phyloP scores from a whole-genome alignment of 495 filamentous ascomycete species.

The Jackrogersella minutella region DNA sequence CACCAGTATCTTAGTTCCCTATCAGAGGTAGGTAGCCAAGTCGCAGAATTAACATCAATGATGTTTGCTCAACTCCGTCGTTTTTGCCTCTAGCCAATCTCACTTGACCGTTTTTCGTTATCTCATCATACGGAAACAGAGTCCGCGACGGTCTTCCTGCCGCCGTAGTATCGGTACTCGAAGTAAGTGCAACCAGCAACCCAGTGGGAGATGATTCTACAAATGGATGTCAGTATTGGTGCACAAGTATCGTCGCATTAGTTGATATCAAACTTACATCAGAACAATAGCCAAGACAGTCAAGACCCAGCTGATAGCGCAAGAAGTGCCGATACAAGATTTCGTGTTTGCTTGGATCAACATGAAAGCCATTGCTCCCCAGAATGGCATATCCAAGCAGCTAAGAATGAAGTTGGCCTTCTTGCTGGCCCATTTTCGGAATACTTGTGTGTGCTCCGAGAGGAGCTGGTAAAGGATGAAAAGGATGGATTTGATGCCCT shows the following conservation, averaged over 20 bases:
- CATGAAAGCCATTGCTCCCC: conserved; percentile 46
- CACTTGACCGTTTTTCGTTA: background rate
- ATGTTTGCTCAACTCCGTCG: background rate
- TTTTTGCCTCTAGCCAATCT: background rate
- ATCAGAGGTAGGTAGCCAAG: too few relatives aligned
- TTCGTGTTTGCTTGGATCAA: conserved; percentile 17
- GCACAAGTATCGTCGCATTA: background rate
- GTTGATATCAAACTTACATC: background rate
- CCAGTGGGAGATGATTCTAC: conserved; percentile 4
- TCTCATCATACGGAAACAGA: conserved; percentile 5
- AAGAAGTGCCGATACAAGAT: conserved; percentile 4
- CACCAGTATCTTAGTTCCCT: background rate
- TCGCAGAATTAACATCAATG: too few relatives aligned
- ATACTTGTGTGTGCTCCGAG: conserved; percentile 35
- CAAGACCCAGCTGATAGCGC: conserved; percentile 15
- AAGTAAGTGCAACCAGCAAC: background rate
- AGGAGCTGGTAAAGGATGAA: conserved; percentile 50
- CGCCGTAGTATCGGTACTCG: background rate
- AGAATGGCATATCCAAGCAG: conserved; percentile 47
- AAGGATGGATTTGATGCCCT: conserved; percentile 47
- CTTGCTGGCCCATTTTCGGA: conserved; percentile 45
- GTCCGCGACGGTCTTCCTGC: background rate
- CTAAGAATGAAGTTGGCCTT: conserved; percentile 46
- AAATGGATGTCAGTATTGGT: background rate
- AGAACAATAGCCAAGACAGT: background rate